These are phyloP conservation scores for Cryptococcus depauperatus DNA, from an alignment of 1,284 basidiomycete species.

Conservation along the genomic window DNA sequence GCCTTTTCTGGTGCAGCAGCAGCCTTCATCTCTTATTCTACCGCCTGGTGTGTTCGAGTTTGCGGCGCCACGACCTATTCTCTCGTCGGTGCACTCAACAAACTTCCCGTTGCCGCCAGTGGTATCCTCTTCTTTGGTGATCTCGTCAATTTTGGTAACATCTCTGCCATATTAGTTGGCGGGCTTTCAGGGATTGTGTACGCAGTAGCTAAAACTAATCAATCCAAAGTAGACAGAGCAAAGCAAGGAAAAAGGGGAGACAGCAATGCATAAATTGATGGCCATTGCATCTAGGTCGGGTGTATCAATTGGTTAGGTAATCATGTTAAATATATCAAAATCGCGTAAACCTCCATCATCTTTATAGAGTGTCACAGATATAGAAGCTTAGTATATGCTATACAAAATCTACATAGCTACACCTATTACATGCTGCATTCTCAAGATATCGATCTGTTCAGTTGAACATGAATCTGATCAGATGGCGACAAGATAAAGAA, in stretches of 20 bases:
- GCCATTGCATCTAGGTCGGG: too few species aligned
- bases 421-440: too few species aligned
- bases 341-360: too few species aligned
- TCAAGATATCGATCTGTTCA: too few species aligned
- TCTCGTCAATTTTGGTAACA: conserved; percentile 72
- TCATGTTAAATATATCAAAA: too few species aligned
- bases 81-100: conserved; percentile 98
- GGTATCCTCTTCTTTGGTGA: conserved; percentile 96
- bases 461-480: too few species aligned
- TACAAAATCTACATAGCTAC: too few species aligned
- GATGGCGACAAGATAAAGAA: too few species aligned
- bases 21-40: conserved; percentile 95
- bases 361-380: too few species aligned
- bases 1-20: conserved; percentile 93
- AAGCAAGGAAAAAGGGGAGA: conserved; percentile 14
- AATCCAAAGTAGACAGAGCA: conserved; percentile 35
- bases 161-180: conserved; percentile 77
- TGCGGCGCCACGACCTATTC: conserved; percentile 96
- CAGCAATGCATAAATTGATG: conserved; percentile 15
- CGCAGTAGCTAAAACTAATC: conserved; percentile 65
- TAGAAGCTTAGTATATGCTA: too few species aligned
- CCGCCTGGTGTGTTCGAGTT: conserved; percentile 95
- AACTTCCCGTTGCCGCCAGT: conserved; percentile 90
- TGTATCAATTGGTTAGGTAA: too few species aligned
- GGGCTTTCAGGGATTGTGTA: conserved; percentile 88